Conservation (phyloP, 208 protist species). For the Trypanosoma lewisi region DNA sequence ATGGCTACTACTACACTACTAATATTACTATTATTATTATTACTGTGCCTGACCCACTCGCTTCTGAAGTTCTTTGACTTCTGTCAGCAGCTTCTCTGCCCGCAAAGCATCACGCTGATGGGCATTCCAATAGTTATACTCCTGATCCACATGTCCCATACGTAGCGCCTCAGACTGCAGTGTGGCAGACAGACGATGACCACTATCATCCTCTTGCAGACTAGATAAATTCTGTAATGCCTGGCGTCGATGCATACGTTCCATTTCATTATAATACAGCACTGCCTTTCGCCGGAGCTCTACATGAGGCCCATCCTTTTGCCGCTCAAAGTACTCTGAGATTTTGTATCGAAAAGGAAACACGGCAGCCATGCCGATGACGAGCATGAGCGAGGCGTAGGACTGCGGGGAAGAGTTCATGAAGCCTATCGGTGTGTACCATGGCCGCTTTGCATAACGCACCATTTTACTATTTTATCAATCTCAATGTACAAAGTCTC, state of each 20-base stretch:
- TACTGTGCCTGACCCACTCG: conserved; percentile 3
- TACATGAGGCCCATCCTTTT: conserved; percentile 66
- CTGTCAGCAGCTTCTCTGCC: conserved; percentile 79
- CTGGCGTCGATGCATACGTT: conserved; percentile 86
- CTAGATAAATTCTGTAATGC: conserved; percentile 69
- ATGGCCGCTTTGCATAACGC: conserved; percentile 81
- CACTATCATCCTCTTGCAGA: conserved; percentile 68
- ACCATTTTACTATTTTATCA: conserved; percentile 71
- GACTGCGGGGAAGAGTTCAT: conserved; percentile 65
- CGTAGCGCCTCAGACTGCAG: conserved; percentile 51
- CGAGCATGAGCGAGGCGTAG: conserved; percentile 54
- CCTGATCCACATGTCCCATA: conserved; percentile 62
- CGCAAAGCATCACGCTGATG: conserved; percentile 82
- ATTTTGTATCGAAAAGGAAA: conserved; percentile 80
- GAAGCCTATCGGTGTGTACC: conserved; percentile 84
- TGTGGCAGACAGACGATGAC: conserved; percentile 44
- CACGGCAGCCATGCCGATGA: conserved; percentile 29
- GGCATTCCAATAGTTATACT: conserved; percentile 87
- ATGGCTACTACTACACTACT: not conserved
- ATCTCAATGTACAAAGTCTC: too few relatives aligned
- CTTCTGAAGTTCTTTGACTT: conserved; percentile 78
- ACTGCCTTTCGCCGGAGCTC: conserved; percentile 75
- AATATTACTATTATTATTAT: not conserved
- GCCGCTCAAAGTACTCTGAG: conserved; percentile 87
- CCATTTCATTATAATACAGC: conserved; percentile 87